Conservation (phyloP, 1,284 basidiomycete species). For the Irpex rosettiformis region DNA sequence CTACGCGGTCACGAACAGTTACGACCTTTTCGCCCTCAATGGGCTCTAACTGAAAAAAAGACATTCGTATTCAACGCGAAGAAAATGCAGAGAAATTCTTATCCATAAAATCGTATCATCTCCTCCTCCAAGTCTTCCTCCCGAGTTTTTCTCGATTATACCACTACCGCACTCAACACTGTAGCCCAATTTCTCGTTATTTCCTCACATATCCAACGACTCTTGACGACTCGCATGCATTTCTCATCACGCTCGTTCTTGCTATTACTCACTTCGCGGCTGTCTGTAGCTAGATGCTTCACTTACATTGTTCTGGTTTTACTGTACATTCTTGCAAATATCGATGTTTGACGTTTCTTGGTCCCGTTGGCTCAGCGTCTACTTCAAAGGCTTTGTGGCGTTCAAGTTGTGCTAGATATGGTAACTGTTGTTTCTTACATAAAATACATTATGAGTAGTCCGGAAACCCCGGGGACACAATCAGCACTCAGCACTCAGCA, state of each 20-base stretch:
- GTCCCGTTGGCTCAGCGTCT: not conserved
- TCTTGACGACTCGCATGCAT: not conserved
- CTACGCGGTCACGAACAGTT: not conserved
- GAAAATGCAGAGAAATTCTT: not conserved
- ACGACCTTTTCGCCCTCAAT: not conserved
- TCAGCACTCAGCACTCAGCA: too few relatives aligned
- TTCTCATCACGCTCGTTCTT: not conserved
- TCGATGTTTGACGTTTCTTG: not conserved
- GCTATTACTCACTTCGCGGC: not conserved
- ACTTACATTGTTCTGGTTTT: not conserved
- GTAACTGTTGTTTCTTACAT: not conserved
- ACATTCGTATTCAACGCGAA: not conserved
- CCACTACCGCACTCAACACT: not conserved
- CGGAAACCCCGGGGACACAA: too few relatives aligned
- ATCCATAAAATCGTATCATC: not conserved
- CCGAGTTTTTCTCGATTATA: not conserved
- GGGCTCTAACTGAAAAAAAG: not conserved
- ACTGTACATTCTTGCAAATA: not conserved
- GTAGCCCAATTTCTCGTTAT: constrained; percentile 1
- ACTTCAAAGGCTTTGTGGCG: not conserved
- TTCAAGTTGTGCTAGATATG: not conserved
- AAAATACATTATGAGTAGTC: too few relatives aligned
- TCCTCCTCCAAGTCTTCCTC: not conserved
- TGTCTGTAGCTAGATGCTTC: constrained; percentile 2
- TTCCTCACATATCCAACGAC: not conserved